These are phyloP conservation scores for Xylaria bambusicola DNA, from an alignment of 495 filamentous ascomycete species.

Conservation along the genomic window DNA sequence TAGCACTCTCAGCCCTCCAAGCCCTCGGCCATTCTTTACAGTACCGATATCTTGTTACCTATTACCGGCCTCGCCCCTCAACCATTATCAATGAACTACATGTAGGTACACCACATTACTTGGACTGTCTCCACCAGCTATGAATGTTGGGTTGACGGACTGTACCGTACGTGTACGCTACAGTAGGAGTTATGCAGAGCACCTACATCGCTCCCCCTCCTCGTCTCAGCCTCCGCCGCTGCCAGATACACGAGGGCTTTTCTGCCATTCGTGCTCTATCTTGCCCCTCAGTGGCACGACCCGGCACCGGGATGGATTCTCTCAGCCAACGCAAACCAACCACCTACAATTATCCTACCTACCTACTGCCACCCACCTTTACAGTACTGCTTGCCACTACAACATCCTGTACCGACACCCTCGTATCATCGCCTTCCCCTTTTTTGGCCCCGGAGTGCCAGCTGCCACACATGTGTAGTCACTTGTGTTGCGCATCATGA, in stretches of 20 bases:
- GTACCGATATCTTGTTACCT: too few species aligned
- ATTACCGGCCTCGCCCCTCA: too few species aligned
- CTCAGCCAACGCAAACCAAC: not conserved
- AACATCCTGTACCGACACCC: not conserved
- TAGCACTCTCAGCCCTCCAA: too few species aligned
- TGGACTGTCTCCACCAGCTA: too few species aligned
- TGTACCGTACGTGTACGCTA: too few species aligned
- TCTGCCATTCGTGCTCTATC: conserved; percentile 7
- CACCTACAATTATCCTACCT: not conserved
- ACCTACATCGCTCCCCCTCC: not conserved
- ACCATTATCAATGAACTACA: too few species aligned
- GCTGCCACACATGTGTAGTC: conserved; percentile 14
- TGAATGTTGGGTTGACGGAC: too few species aligned
- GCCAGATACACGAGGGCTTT: not conserved
- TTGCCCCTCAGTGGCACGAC: conserved; percentile 21
- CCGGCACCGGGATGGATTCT: conserved; percentile 8
- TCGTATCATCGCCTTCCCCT: not conserved
- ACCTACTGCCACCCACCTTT: not conserved
- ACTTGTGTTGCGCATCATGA: conserved; percentile 11
- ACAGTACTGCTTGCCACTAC: not conserved
- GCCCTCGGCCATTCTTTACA: too few species aligned
- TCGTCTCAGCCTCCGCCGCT: not conserved
- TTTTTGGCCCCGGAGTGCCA: not conserved
- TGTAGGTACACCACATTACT: too few species aligned
- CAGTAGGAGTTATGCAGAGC: too few species aligned